These are phyloP conservation scores for Waltergamsia citrina DNA, from an alignment of 2,329 filamentous ascomycete species.

Conservation along the genomic window DNA sequence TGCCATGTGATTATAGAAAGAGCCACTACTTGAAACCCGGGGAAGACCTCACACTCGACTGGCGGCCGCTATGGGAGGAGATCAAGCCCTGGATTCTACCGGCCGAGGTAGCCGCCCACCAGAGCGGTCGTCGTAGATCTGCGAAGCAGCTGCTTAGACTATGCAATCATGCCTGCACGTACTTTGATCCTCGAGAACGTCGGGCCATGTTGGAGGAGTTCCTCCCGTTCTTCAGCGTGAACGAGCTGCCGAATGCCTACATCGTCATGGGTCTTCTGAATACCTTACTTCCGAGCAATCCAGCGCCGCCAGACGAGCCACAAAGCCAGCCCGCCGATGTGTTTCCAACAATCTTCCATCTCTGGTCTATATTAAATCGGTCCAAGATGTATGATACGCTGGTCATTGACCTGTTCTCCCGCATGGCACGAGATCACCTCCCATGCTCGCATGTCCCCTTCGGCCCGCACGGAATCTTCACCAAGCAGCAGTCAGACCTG, in stretches of 20 bases:
- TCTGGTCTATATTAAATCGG: conserved; percentile 88
- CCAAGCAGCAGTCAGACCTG: conserved; percentile 79
- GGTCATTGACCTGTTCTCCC: conserved; percentile 83
- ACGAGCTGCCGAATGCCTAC: conserved; percentile 84
- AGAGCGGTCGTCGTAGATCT: conserved; percentile 42
- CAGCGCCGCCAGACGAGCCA: conserved; percentile 59
- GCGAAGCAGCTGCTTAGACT: conserved; percentile 71
- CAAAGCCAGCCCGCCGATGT: conserved; percentile 83
- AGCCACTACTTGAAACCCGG: conserved; percentile 91
- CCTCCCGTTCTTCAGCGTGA: conserved; percentile 83
- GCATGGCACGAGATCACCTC: conserved; percentile 77
- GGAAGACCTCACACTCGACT: conserved; percentile 85
- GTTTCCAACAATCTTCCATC: conserved; percentile 87
- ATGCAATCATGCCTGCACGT: conserved; percentile 80
- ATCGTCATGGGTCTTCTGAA: conserved; percentile 87
- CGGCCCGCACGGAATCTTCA: conserved; percentile 82
- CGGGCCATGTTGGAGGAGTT: conserved; percentile 74
- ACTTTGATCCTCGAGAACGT: conserved; percentile 83
- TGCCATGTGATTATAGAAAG: conserved; percentile 44
- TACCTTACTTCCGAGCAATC: conserved; percentile 75
- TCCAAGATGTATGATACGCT: conserved; percentile 81
- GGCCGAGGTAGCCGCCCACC: conserved; percentile 63
- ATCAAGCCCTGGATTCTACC: conserved; percentile 85
- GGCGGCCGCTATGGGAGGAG: conserved; percentile 87
- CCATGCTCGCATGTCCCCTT: conserved; percentile 68